Evolutionary conservation across 345 rosid species (phyloP).

Genomic region (Hevea brasiliensis): DNA sequence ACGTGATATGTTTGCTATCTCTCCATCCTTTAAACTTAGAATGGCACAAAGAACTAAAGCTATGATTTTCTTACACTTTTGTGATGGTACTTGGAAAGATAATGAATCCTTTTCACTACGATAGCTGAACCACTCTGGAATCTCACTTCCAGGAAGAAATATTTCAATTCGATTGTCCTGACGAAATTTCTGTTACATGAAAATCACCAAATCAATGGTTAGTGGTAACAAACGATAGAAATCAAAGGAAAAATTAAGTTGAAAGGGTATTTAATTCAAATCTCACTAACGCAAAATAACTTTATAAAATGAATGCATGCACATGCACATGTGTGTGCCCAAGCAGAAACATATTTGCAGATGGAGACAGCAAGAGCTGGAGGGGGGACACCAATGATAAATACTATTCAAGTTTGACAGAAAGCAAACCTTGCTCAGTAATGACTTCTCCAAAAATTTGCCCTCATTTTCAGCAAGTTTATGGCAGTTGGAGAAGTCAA

Average conservation of each 20-base stretch:
- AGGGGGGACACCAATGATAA: not conserved
- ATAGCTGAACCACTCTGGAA: slow-evolving; percentile 14
- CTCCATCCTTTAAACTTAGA: slow-evolving; percentile 8
- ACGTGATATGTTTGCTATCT: slow-evolving; percentile 15
- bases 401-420: not conserved
- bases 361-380: not conserved
- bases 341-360: not conserved
- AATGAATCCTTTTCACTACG: slow-evolving; percentile 9
- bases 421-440: slow-evolving; percentile 9
- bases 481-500: slow-evolving; percentile 27
- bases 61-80: not conserved
- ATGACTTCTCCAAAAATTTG: slow-evolving; percentile 1
- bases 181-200: slow-evolving; percentile 4
- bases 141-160: slow-evolving; percentile 20
- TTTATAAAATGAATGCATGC: not conserved
- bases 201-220: not conserved
- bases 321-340: not conserved
- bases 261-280: not conserved
- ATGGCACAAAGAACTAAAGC: slow-evolving; percentile 18
- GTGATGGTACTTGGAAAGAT: slow-evolving; percentile 9
- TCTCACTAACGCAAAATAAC: not conserved
- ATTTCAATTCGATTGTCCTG: slow-evolving; percentile 16
- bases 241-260: not conserved
- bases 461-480: slow-evolving; percentile 9
- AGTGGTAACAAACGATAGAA: not conserved